These are phyloP conservation scores for Trametes sanguinea DNA, from an alignment of 768 basidiomycete species.

Conservation along the genomic window DNA sequence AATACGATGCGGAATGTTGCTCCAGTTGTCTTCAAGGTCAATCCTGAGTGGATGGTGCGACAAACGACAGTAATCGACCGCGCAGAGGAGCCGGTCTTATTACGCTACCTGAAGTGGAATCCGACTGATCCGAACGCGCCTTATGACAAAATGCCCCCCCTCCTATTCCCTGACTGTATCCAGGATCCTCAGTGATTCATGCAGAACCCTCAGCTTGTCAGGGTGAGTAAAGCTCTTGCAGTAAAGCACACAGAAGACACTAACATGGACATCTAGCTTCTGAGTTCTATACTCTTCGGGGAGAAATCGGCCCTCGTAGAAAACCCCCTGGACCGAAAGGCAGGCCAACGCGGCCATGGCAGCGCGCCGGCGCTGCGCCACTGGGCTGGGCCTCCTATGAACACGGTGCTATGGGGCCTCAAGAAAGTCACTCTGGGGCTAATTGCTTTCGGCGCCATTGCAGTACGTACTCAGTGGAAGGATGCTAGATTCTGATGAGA, in stretches of 20 bases:
- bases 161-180: not conserved
- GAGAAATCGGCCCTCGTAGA: not conserved
- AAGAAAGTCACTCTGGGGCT: not conserved
- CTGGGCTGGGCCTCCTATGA: not conserved
- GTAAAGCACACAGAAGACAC: not conserved
- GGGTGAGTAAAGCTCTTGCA: not conserved
- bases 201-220: not conserved
- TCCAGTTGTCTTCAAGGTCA: not conserved
- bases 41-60: not conserved
- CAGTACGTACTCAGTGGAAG: not conserved
- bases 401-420: not conserved
- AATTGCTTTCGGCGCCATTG: not conserved
- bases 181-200: not conserved
- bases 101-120: not conserved
- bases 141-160: not conserved
- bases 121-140: not conserved
- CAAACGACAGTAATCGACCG: not conserved
- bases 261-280: not conserved
- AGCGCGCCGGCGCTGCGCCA: no score
- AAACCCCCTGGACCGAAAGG: not conserved
- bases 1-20: not conserved
- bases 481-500: not conserved
- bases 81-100: not conserved
- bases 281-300: not conserved
- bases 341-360: not conserved